A percentile compares a stretch with the other conserved stretches of the same genome.
Evolutionary conservation across 306 rosid genomes (phyloP).

Genomic region (Sindora glabra): DNA sequence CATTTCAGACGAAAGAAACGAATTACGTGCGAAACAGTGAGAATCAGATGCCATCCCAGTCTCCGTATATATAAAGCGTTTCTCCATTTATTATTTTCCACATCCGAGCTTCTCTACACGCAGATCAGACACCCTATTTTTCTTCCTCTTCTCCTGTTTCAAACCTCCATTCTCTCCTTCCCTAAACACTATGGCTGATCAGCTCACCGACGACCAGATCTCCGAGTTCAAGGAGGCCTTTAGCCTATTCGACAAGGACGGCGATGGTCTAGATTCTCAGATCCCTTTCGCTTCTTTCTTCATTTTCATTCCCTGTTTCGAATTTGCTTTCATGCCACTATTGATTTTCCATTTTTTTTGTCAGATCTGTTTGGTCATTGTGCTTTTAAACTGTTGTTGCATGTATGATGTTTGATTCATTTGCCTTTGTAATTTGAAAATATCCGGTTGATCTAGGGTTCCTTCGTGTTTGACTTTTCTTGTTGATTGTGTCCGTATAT

Average conservation of each 20-base stretch:
- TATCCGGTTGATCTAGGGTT: constrained; percentile 25
- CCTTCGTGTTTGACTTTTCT: constrained; percentile 16
- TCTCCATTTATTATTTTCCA: neutral
- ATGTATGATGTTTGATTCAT: neutral
- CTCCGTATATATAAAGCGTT: constrained; percentile 7
- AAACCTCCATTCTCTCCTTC: constrained; percentile 1
- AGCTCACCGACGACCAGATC: constrained; percentile 82
- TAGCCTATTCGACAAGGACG: constrained; percentile 82
- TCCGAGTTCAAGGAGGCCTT: constrained; percentile 82
- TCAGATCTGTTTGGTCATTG: constrained; percentile 18
- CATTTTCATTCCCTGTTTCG: neutral
- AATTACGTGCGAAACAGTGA: constrained; percentile 6
- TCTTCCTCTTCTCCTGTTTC: neutral
- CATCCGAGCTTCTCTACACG: neutral
- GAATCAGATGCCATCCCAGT: neutral
- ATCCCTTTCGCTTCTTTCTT: constrained; percentile 18
- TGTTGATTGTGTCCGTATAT: too few species aligned
- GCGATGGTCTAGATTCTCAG: constrained; percentile 63
- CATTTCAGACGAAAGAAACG: neutral
- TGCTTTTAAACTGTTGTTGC: neutral
- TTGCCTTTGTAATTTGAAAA: constrained; percentile 1
- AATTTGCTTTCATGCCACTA: neutral
- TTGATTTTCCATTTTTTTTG: neutral
- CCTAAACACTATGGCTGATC: constrained; percentile 57
- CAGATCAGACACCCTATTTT: neutral